A percentile compares a stretch with the other conserved stretches of the same genome.
phyloP scores from a whole-genome alignment of 148 eudicot species.

The Persicaria tinctoria region DNA sequence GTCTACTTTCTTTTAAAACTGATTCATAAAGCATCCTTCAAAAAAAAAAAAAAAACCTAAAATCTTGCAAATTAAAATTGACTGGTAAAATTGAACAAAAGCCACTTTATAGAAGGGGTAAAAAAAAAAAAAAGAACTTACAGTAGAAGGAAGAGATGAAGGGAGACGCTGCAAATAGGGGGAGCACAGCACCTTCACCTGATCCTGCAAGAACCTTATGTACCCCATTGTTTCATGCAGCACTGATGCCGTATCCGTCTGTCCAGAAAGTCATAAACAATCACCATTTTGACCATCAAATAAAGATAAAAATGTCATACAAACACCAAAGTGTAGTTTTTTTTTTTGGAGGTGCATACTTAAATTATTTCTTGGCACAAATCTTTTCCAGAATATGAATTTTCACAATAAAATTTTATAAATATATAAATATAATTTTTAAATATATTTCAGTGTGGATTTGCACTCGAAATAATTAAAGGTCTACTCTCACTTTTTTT shows the following conservation, averaged over 20 bases:
- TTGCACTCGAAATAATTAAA: too few relatives aligned
- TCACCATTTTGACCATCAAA: neutral
- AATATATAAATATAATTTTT: too few relatives aligned
- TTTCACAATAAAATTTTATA: too few relatives aligned
- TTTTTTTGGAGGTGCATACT: too few relatives aligned
- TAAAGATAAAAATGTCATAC: too few relatives aligned
- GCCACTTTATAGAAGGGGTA: neutral
- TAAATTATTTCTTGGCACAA: too few relatives aligned
- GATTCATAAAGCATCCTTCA: neutral
- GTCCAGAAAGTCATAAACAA: neutral
- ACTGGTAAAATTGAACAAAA: neutral
- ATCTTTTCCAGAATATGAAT: too few relatives aligned
- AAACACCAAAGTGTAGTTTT: too few relatives aligned
- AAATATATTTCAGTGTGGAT: too few relatives aligned
- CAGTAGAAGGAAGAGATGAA: conserved; percentile 6
- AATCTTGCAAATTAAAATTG: neutral
- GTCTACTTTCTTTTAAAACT: conserved; percentile 2
- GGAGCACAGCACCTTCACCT: conserved; percentile 35
- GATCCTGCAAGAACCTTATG: conserved; percentile 36
- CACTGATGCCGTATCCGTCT: conserved; percentile 42
- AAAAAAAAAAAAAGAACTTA: neutral
- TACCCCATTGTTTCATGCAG: conserved; percentile 41
- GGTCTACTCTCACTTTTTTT: too few relatives aligned
- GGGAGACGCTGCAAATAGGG: conserved; percentile 26
- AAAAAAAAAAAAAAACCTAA: neutral